Evolutionary conservation across 371 early-diverging fungal genomes (phyloP).

Genomic region (Chytridium lagenaria): DNA sequence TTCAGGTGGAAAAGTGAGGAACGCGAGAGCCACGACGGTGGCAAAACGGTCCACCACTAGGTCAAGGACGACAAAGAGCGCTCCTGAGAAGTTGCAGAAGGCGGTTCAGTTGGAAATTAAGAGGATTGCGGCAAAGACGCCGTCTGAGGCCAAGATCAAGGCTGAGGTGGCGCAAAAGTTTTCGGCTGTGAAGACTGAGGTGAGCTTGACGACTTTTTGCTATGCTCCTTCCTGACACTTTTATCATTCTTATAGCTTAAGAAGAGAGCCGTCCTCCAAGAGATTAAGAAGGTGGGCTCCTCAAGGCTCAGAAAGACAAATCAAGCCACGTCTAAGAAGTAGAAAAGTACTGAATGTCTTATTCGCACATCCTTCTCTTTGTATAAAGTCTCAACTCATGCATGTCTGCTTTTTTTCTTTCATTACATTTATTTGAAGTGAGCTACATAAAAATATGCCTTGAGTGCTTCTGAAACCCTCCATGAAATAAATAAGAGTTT

Average conservation of each 20-base stretch:
- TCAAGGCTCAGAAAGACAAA: not conserved
- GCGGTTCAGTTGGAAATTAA: not conserved
- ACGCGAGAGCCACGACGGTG: not conserved
- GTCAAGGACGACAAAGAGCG: not conserved
- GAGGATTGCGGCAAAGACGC: constrained; percentile 12
- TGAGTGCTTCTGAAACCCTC: too few relatives aligned
- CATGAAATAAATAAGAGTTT: too few relatives aligned
- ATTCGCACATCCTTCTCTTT: too few relatives aligned
- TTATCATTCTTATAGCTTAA: not conserved
- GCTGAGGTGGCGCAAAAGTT: not conserved
- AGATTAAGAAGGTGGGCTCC: constrained; percentile 6
- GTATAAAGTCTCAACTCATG: too few relatives aligned
- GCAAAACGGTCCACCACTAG: not conserved
- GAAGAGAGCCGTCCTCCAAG: constrained; percentile 12
- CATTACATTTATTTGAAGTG: too few relatives aligned
- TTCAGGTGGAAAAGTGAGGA: not conserved
- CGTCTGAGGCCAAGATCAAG: constrained; percentile 12
- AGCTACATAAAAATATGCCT: too few relatives aligned
- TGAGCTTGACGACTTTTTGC: not conserved
- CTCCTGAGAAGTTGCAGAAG: constrained; percentile 10
- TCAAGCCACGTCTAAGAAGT: not conserved
- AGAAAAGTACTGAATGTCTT: not conserved
- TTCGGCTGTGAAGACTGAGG: constrained; percentile 8
- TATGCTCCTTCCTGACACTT: not conserved
- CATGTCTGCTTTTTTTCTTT: too few relatives aligned